Conservation (phyloP, 2,329 filamentous ascomycete genomes). For the Botrytis tulipae region DNA sequence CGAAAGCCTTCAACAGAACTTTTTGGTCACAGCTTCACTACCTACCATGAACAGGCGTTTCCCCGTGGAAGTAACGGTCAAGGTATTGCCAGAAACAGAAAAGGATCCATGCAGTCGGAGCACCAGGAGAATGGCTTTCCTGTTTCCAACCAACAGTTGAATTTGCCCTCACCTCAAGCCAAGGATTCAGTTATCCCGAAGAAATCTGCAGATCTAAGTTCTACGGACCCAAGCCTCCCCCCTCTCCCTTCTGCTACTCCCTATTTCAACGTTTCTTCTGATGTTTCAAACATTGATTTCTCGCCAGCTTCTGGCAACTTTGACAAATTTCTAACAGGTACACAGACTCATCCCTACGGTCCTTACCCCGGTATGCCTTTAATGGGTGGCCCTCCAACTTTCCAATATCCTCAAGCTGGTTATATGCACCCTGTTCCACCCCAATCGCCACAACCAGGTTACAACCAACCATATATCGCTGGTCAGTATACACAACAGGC, state of each 20-base stretch:
- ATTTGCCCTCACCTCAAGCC: slow-evolving; percentile 9
- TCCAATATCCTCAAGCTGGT: slow-evolving; percentile 47
- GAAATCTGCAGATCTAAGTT: slow-evolving; percentile 15
- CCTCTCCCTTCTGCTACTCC: slow-evolving; percentile 35
- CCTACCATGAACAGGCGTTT: slow-evolving; percentile 27
- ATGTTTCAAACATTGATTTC: slow-evolving; percentile 50
- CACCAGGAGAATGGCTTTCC: slow-evolving; percentile 26
- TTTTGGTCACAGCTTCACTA: slow-evolving; percentile 29
- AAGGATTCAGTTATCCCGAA: slow-evolving; percentile 18
- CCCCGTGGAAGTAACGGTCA: slow-evolving; percentile 30
- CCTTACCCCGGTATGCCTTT: slow-evolving; percentile 47
- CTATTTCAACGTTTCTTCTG: slow-evolving; percentile 28
- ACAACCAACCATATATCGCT: slow-evolving; percentile 44
- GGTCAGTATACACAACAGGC: slow-evolving; percentile 46
- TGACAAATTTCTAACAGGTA: slow-evolving; percentile 59
- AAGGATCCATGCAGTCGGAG: slow-evolving; percentile 27
- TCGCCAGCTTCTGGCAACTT: slow-evolving; percentile 68
- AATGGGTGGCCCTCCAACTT: slow-evolving; percentile 41
- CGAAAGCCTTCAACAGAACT: slow-evolving; percentile 33
- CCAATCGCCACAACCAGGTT: slow-evolving; percentile 49
- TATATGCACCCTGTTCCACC: slow-evolving; percentile 47
- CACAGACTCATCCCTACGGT: slow-evolving; percentile 54
- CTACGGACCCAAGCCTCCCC: slow-evolving; percentile 24
- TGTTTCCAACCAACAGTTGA: slow-evolving; percentile 24
- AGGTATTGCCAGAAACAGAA: slow-evolving; percentile 26